Percentiles rank a stretch among this genome's conserved stretches.
These are phyloP conservation scores for Bryoerythrophyllum caledonicum DNA, from an alignment of 225 moss, liverwort and hornwort species.

Conservation along the genomic window DNA sequence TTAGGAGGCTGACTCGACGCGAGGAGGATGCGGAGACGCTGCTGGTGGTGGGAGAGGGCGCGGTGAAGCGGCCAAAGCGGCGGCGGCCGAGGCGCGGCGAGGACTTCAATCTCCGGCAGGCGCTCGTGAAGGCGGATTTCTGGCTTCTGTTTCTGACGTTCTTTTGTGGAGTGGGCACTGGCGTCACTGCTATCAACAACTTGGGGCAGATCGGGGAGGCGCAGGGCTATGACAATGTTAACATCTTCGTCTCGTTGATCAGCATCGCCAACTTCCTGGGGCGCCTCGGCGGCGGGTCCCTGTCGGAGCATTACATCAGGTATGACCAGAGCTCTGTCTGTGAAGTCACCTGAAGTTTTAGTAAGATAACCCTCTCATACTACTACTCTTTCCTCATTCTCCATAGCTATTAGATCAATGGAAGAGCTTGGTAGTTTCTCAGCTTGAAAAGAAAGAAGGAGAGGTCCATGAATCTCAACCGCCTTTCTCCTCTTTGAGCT, in stretches of 20 bases:
- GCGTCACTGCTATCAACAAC: conserved; percentile 79
- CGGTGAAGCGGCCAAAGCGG: conserved; percentile 60
- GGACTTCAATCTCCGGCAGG: conserved; percentile 81
- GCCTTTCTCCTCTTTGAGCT: too few species aligned
- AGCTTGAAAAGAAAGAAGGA: too few species aligned
- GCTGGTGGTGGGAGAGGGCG: conserved; percentile 77
- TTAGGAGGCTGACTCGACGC: conserved; percentile 32
- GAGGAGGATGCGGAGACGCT: conserved; percentile 69
- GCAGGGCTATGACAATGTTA: conserved; percentile 75
- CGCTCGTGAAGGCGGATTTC: conserved; percentile 88
- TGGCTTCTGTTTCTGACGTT: conserved; percentile 84
- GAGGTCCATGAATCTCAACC: too few species aligned
- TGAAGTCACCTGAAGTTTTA: too few species aligned
- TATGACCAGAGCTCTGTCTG: conserved; percentile 8
- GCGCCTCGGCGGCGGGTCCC: conserved; percentile 73
- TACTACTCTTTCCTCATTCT: too few species aligned
- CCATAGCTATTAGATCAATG: too few species aligned
- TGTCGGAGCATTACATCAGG: conserved; percentile 85
- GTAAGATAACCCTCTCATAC: too few species aligned
- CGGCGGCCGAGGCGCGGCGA: conserved; percentile 77
- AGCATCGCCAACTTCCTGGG: conserved; percentile 87
- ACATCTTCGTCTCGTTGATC: conserved; percentile 80
- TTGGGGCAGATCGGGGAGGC: conserved; percentile 93
- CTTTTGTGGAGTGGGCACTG: conserved; percentile 86
- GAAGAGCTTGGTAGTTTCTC: too few species aligned